phyloP scores from a whole-genome alignment of 2,329 filamentous ascomycete genomes.

The Endothia cerciana region DNA sequence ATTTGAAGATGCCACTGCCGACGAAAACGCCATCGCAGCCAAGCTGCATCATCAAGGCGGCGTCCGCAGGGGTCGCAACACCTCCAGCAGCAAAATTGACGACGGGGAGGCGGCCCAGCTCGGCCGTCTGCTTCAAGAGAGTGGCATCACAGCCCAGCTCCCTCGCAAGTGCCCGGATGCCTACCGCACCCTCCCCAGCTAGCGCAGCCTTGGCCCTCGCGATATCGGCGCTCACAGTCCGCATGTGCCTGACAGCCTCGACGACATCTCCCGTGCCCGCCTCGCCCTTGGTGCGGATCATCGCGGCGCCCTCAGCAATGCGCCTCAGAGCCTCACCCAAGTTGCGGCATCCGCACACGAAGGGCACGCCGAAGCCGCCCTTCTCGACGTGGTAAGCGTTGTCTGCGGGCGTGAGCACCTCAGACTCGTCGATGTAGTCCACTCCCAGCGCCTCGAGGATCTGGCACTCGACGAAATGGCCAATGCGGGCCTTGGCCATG shows the following conservation, averaged over 20 bases:
- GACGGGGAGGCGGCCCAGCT: constrained; percentile 85
- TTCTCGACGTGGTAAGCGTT: constrained; percentile 92
- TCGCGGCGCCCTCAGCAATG: constrained; percentile 91
- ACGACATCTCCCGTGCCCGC: constrained; percentile 96
- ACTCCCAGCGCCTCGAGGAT: constrained; percentile 94
- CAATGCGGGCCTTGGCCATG: constrained; percentile 98
- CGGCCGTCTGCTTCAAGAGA: constrained; percentile 83
- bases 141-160: constrained; percentile 79
- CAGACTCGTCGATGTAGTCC: constrained; percentile 98
- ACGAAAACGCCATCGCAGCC: constrained; percentile 98
- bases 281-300: constrained; percentile 99
- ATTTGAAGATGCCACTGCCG: constrained; percentile 97
- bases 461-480: constrained; percentile 98
- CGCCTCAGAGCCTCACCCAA: constrained; percentile 89
- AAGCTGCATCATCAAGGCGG: constrained; percentile 96
- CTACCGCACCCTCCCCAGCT: constrained; percentile 52
- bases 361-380: constrained; percentile 78
- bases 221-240: constrained; percentile 84
- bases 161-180: constrained; percentile 73
- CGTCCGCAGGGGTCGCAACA: constrained; percentile 97
- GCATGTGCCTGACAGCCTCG: constrained; percentile 93
- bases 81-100: constrained; percentile 99
- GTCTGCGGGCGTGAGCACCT: constrained; percentile 95
- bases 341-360: constrained; percentile 95
- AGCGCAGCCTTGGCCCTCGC: constrained; percentile 78